Base-by-base conservation (phyloP, 495 filamentous ascomycete species). In the Neurospora pannonica region DNA sequence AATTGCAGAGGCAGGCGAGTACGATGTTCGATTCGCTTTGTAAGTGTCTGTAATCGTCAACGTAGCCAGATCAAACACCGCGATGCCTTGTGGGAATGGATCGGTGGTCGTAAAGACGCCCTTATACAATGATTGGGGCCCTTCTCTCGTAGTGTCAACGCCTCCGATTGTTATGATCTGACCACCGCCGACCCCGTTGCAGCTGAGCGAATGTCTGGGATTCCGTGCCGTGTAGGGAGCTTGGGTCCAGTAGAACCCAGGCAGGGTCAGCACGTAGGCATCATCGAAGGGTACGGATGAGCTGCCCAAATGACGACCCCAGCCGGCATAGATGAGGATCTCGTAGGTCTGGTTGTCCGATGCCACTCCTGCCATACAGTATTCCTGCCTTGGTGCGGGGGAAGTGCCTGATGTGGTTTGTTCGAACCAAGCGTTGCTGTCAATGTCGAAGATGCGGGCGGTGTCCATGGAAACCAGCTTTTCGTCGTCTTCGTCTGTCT, bases 321-420 rank as follows among this genome's bases (percentile, higher is more conserved):
- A 80, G 43, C 78, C 78, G 6, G 71, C 78, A 43, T 80, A 80
- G 38, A 80, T 71, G n/a, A 80, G 62, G 17, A 80, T 76, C 62
- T 80, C 77, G 71, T 75, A 76, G 38, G 77, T 80, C 5, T 60
- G 72, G 70, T 76, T 72, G 77, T 60, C 74, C 13, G 78, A 80
- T 36, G 74, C 71, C 15, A 71, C 60, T 8, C 78, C 77, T 7
- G 78, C 75, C 5, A 80, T 74, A 67, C 78, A 80, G 19, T 78
- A 78, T 10, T 78, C 74, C 38, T 74, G 72, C 0, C 77, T 71
- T 19, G 70, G 46, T 19, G 70, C 28, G 1, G 78, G 78, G 3
- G 71, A 36, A 21, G 70, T 71, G 8, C 78, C 78, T 2, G 72
- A 74, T 5, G 75, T 74, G 46, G 70, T 62, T 31, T 80, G 78